Evolutionary conservation across 2,329 filamentous ascomycete genomes (phyloP), one percentile per base, ranked within the genome.

Genomic region (Leptographium wingfieldii): DNA sequence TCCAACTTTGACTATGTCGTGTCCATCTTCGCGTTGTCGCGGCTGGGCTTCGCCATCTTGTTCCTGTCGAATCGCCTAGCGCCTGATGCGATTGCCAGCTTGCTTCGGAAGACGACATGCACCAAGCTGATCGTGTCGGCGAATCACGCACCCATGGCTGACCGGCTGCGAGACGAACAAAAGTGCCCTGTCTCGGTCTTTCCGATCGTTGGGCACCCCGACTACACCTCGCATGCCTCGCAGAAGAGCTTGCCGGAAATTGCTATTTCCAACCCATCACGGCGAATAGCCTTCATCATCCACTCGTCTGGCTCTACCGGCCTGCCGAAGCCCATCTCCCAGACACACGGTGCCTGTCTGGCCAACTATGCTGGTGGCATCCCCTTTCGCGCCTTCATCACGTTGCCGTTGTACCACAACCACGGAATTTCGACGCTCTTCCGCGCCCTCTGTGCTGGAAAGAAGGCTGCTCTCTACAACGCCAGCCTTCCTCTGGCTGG

Each of bases 241-340:
- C 38, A 40, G 38, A 16, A 14, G 38, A 40, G 38, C 3, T 6
- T 40, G 12, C 38, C 38, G 2, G 38, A 14, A 2, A 40, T 40
- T 16, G 4, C 38, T 40, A 14, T 16, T 40, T 40, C 38, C 38
- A 40, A 40, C 38, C 38, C 12, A 65, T 69, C 12, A 33, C 55
- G 4, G 22, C 40, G 10, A 49, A 25, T 2, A 66, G 38, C 38
- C 38, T 40, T 40, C 9, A 70, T 72, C 58, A 68, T 74, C 5
- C 72, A 74, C 57, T 73, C 72, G 2, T 70, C 68, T 48, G 69
- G 83, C 9, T 82, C 79, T 0, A 85, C 84, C 0, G 82, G 83
- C 0, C 72, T 85, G 0, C 83, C 83, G 0, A 86, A 86, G 62
- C 82, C 83, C 0, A 84, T 86, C 54, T 82, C 76, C 61, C 77